phyloP scores from a whole-genome alignment of 2,329 filamentous ascomycete genomes.

The Microsporum audouinii region DNA sequence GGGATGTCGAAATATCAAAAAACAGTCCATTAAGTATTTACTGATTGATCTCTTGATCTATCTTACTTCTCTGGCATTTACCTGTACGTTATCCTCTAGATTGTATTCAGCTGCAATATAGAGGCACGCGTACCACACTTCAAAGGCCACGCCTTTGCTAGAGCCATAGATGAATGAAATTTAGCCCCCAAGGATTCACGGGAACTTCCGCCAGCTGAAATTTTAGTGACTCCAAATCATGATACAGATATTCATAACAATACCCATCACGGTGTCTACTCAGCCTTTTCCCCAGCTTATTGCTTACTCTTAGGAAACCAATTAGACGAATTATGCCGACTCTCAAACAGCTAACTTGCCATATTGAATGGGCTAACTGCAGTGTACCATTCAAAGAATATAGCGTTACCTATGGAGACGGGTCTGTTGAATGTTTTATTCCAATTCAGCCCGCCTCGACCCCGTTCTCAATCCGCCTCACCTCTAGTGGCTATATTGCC shows the following conservation, averaged over 20 bases:
- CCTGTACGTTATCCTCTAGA: not conserved
- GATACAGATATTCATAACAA: not conserved
- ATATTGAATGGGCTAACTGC: conserved; percentile 39
- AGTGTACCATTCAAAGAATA: conserved; percentile 39
- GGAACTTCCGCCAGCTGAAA: not conserved
- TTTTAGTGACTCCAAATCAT: not conserved
- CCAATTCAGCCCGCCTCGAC: conserved; percentile 37
- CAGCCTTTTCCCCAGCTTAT: not conserved
- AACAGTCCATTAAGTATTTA: not conserved
- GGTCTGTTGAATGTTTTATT: conserved; percentile 42
- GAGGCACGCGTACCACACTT: not conserved
- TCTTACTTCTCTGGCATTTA: not conserved
- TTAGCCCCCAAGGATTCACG: not conserved
- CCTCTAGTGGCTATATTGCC: conserved; percentile 41
- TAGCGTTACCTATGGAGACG: conserved; percentile 40
- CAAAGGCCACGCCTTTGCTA: not conserved
- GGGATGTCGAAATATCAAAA: not conserved
- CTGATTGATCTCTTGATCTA: not conserved
- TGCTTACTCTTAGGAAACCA: not conserved
- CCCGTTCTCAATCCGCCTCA: conserved; percentile 41
- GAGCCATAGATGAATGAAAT: not conserved
- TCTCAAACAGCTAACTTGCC: conserved; percentile 43
- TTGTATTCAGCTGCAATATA: not conserved
- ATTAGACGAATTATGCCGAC: conserved; percentile 36
- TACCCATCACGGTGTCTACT: not conserved